Base-by-base conservation (phyloP, 257 asterid species). In the Solanum piurae region DNA sequence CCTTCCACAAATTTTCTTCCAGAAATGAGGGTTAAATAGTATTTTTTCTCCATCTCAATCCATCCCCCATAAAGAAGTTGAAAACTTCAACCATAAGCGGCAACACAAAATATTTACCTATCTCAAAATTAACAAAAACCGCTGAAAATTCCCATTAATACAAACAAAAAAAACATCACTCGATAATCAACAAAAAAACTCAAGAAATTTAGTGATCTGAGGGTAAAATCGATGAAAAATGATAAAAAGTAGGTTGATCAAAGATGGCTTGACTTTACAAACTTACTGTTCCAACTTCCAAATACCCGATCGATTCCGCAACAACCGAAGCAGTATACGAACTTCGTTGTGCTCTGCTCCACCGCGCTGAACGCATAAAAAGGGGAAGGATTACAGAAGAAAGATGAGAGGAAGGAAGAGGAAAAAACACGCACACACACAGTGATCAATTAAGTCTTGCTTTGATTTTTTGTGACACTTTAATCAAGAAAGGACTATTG, bases 191-290 rank as follows among this genome's bases (percentile, higher is more conserved):
- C 60, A 40, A 40, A 25, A 74, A 21, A n/a, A n/a, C 46, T 38
- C 38, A 13, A 29, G 12, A n/a, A 83, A 89, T 52, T 88, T 52
- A 49, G 86, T 84, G 91, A 83, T 91, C 89, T 86, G 77, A 82
- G 42, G 66, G 29, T 79, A 85, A 91, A 90, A 86, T 69, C 83
- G 34, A 52, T 58, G 79, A 34, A 86, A 52, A 83, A 55, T 38
- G 44, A 20, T n/a, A 84, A 86, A 73, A 79, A 37, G n/a, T 85
- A 93, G 94, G 93, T 91, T 91, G 91, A 94, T 93, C 93, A 79
- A 79, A 42, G 91, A 85, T 71, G 87, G 86, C 89, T 88, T 88
- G 90, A 93, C 93, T 92, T 88, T 69, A 12, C 7, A 42, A 40
- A 79, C n/a, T 42, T 44, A 44, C 25, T 25, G 84, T 42, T 79